These are phyloP conservation scores for Houttuynia cordata DNA, from an alignment of 164 flowering plant genomes.

Conservation along the genomic window DNA sequence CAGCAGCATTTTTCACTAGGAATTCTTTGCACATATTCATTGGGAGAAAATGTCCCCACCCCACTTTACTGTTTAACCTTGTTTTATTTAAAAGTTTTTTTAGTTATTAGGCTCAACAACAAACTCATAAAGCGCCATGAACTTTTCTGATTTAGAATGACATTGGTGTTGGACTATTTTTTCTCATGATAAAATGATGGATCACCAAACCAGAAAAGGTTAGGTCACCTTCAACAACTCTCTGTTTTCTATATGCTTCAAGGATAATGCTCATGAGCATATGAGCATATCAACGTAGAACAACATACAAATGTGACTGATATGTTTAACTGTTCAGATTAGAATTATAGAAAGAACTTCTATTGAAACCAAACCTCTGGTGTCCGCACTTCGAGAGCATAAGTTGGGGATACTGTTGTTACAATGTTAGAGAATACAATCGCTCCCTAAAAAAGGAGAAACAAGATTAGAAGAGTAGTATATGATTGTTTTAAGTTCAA, in stretches of 20 bases:
- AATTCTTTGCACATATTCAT: neutral
- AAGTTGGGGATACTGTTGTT: conserved; percentile 93
- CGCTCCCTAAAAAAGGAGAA: conserved; percentile 53
- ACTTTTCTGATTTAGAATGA: no score
- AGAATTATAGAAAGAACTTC: no score
- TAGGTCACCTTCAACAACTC: neutral
- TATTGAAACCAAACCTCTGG: conserved; percentile 50
- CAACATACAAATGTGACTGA: neutral
- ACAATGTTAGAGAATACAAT: conserved; percentile 95
- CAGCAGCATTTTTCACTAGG: neutral
- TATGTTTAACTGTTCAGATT: neutral
- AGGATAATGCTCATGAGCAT: neutral
- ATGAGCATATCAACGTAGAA: no score
- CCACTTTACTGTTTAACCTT: neutral
- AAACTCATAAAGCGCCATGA: no score
- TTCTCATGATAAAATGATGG: neutral
- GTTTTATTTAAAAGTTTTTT: neutral
- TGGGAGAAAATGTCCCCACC: no score
- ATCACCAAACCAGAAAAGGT: neutral
- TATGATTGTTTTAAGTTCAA: neutral
- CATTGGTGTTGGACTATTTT: neutral
- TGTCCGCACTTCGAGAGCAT: conserved; percentile 88
- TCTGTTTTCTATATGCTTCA: neutral
- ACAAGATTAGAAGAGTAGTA: neutral
- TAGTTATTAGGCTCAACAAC: neutral